Evolutionary conservation across 176 grass and related monocot genomes (phyloP).

Genomic region (Guadua angustifolia): DNA sequence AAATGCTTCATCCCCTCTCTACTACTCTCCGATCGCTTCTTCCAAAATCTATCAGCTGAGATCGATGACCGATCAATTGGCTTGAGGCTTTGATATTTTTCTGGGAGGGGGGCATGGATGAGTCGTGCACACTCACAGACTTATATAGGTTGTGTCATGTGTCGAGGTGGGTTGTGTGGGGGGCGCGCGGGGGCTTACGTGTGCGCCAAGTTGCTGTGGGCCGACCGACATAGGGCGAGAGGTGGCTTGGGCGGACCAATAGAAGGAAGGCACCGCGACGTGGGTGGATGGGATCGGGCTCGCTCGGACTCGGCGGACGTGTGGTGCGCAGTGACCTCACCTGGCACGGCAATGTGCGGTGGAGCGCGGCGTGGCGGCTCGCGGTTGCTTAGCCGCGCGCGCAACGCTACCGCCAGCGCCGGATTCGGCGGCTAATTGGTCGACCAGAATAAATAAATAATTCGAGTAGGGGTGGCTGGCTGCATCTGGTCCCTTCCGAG

Average conservation of each 20-base stretch:
- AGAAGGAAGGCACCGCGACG: slow-evolving; percentile 16
- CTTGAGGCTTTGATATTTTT: background rate
- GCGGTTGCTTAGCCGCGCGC: slow-evolving; percentile 42
- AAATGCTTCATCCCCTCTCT: slow-evolving; percentile 30
- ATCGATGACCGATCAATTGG: no score
- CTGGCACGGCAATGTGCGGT: background rate
- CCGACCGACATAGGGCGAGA: background rate
- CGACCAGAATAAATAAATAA: background rate
- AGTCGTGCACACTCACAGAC: background rate
- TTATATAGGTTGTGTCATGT: slow-evolving; percentile 44
- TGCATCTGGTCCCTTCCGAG: background rate
- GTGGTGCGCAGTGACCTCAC: slow-evolving; percentile 9
- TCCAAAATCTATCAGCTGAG: background rate
- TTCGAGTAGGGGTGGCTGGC: background rate
- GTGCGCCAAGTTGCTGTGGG: slow-evolving; percentile 4
- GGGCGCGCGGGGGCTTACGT: background rate
- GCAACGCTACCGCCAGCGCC: background rate
- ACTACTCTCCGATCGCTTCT: background rate
- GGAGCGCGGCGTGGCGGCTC: slow-evolving; percentile 28
- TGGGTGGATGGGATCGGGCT: slow-evolving; percentile 6
- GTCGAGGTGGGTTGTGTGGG: background rate
- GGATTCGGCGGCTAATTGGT: background rate
- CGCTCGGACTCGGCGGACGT: background rate
- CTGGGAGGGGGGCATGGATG: background rate
- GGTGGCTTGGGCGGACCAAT: slow-evolving; percentile 27